Base-by-base conservation (phyloP, 768 basidiomycete species). In the Cystofilobasidium capitatum region DNA sequence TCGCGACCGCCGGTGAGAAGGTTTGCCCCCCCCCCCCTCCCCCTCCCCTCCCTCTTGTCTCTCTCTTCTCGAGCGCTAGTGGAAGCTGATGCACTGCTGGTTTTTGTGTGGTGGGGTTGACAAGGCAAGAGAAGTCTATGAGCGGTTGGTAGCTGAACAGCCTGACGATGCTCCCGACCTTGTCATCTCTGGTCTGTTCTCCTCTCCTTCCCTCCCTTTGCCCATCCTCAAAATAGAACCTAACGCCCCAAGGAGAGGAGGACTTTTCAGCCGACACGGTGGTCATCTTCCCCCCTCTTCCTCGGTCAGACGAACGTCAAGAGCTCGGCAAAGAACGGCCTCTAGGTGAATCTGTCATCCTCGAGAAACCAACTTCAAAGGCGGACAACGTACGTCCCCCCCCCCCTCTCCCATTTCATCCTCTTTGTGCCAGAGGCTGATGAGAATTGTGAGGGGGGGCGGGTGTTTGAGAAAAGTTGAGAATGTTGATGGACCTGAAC, bases 191-290 rank as follows among this genome's bases (percentile, higher is more conserved):
- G 87, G 88, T 86, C 59, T 66, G 80, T 61, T 9, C 26, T 51
- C 31, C 44, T 29, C 20, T 4, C 10, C 20, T 16, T 58, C 4
- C 37, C 40, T 2, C 24, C 39, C 29, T 57, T 26, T 55, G 8
- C 40, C 12, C n/a, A 60, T 14, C 45, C 1, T n/a, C 33, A 1
- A 16, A 36, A 62, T 36, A 44, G n/a, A 31, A 51, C 65, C 26
- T 70, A 54, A 29, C 12, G 26, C 33, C n/a, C 59, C 42, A n/a
- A n/a, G n/a, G n/a, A n/a, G n/a, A n/a, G n/a, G n/a, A n/a, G n/a
- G n/a, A n/a, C n/a, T 37, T 47, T 1, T 49, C 75, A 91, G 96
- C 94, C 70, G 96, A 99, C 76, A 98, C 96, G 0, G 86, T 99
- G 17, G 91, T 98, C n/a, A 79, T 99, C 47, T 81, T 84, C 12